Base-by-base conservation (phyloP, 176 grass and related monocot species). In the Raddia distichophylla region DNA sequence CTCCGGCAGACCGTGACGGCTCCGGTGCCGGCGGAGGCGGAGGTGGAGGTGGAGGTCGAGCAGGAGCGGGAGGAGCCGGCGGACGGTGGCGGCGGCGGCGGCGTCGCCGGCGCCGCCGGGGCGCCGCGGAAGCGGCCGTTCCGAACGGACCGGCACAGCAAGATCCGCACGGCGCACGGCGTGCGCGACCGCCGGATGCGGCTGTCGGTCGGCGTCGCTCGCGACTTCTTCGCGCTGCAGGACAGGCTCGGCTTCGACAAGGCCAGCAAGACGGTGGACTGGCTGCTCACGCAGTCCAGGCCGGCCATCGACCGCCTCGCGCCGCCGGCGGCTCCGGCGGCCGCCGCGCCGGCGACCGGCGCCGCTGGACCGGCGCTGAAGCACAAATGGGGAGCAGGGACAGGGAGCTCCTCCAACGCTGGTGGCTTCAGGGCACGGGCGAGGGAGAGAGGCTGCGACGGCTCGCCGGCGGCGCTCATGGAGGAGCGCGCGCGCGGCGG, bases 161-260 rank as follows among this genome's bases (percentile, higher is more conserved):
- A 97, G 89, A 97, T 97, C 83, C 71, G 64, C 60, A 97, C 94
- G 37, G 91, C 94, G 75, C 91, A 91, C 49, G 94, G 94, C 17
- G 81, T 91, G 71, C 63, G 94, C 5, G 91, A 97, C 91, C 84
- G 94, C 16, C 86, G 94, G 67, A 97, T 97, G 94, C 84, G 94
- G 53, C 87, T 97, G 19, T 97, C 94, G 12, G 82, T 97, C 10
- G 87, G 88, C 63, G 89, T 97, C 8, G 91, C 94, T 13, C 69
- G 89, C 18, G 69, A 97, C 10, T 97, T 97, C 85, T 97, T 97
- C 32, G 83, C 85, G 12, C 89, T 97, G 53, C 94, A 97, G 88
- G 94, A 97, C 83, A 71, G 69, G 0, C 91, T 92, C 5, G 91
- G 94, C 19, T 97, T 97, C 77, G 94, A 97, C 91, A 97, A 90